These are phyloP conservation scores for Flaveria bidentis DNA, from an alignment of 129 eudicot species.

Conservation along the genomic window DNA sequence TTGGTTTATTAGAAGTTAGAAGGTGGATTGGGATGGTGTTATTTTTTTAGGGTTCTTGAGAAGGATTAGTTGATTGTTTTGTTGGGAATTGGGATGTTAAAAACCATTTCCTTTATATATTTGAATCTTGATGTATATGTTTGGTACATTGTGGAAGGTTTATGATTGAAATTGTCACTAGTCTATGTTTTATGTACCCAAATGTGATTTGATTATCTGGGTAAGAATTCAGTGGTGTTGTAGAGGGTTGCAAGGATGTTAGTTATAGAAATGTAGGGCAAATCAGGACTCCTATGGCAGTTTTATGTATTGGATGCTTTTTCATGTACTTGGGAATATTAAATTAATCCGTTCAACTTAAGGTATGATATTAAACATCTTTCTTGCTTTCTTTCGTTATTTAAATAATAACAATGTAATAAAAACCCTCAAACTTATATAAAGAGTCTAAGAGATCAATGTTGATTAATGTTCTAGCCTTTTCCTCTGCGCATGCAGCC, in stretches of 20 bases:
- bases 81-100: conserved; percentile 5
- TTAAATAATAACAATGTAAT: neutral
- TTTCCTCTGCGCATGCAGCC: conserved; percentile 14
- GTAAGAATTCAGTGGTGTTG: no score
- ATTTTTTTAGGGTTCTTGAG: conserved; percentile 21
- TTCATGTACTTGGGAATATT: no score
- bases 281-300: no score
- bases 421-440: neutral
- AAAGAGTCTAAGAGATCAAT: neutral
- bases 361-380: neutral
- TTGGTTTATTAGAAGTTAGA: conserved; percentile 2
- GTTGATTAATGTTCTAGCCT: neutral
- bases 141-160: neutral
- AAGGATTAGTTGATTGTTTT: neutral
- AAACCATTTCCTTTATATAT: neutral
- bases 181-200: neutral
- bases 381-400: neutral
- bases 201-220: no score
- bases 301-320: no score
- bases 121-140: neutral
- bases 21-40: conserved; percentile 20
- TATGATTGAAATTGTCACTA: neutral
- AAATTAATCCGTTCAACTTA: no score
- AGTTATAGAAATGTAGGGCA: no score
- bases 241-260: no score